Conservation (phyloP, 2,329 filamentous ascomycete genomes). For the Elsinoe necatrix region DNA sequence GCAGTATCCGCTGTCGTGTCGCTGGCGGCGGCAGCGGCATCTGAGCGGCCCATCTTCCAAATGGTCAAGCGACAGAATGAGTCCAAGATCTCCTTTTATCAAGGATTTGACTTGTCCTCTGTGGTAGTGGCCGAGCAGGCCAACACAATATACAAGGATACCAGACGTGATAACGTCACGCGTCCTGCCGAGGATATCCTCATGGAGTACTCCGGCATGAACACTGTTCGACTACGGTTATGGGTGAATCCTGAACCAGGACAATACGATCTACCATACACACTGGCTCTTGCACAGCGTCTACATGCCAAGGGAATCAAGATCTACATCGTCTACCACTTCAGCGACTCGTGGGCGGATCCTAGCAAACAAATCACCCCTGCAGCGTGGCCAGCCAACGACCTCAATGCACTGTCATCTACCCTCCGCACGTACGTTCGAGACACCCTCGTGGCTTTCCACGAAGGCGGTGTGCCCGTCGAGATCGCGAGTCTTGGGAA, state of each 20-base stretch:
- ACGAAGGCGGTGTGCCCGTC: slow-evolving; percentile 33
- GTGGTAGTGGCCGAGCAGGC: slow-evolving; percentile 31
- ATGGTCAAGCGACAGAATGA: background rate
- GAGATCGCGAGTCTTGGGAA: slow-evolving; percentile 36
- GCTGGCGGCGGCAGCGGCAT: background rate
- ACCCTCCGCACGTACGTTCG: slow-evolving; percentile 31
- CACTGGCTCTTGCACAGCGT: slow-evolving; percentile 29
- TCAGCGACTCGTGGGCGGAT: slow-evolving; percentile 30
- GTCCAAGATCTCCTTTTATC: slow-evolving; percentile 26
- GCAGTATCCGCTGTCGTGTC: background rate
- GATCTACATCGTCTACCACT: slow-evolving; percentile 33
- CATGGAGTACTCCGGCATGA: slow-evolving; percentile 28
- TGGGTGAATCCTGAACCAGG: slow-evolving; percentile 27
- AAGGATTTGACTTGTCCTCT: slow-evolving; percentile 35
- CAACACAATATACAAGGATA: slow-evolving; percentile 33
- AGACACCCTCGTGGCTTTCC: slow-evolving; percentile 34
- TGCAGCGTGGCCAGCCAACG: slow-evolving; percentile 27
- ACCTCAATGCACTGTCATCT: slow-evolving; percentile 22
- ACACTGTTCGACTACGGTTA: slow-evolving; percentile 28
- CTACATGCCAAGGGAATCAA: slow-evolving; percentile 30
- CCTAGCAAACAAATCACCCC: slow-evolving; percentile 31
- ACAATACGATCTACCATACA: slow-evolving; percentile 29
- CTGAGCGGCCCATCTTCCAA: background rate
- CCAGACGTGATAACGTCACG: slow-evolving; percentile 30
- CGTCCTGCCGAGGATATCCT: slow-evolving; percentile 30